Evolutionary conservation across 2,329 filamentous ascomycete species (phyloP).

Genomic region (Emergomyces orientalis): DNA sequence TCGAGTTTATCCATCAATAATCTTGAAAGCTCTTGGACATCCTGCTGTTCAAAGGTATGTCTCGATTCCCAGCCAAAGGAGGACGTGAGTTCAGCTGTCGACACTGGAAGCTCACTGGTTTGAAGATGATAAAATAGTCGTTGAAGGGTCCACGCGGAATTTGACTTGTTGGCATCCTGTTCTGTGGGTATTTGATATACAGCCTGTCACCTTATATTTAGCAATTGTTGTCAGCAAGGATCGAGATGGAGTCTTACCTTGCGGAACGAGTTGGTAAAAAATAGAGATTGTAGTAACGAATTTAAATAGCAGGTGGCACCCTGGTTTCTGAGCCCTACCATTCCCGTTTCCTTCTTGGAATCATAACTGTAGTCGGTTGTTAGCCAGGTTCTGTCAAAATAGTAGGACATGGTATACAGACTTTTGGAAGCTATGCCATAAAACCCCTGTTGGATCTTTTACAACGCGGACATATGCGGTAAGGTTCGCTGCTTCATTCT

Average conservation of each 20-base stretch:
- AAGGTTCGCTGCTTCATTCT: constrained; percentile 39
- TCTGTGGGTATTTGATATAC: constrained; percentile 96
- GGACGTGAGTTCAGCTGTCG: constrained; percentile 85
- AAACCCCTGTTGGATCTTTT: constrained; percentile 41
- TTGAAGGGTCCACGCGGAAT: constrained; percentile 90
- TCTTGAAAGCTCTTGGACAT: constrained; percentile 91
- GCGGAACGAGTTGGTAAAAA: constrained; percentile 85
- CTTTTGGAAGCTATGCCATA: constrained; percentile 42
- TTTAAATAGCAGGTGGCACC: constrained; percentile 87
- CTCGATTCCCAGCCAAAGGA: constrained; percentile 98
- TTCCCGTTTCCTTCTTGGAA: constrained; percentile 98
- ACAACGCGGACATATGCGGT: constrained; percentile 42
- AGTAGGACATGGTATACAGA: constrained; percentile 17
- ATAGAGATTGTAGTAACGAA: constrained; percentile 72
- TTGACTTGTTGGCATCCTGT: constrained; percentile 66
- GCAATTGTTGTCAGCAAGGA: neutral
- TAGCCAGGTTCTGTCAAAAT: constrained; percentile 30
- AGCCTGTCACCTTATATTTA: constrained; percentile 46
- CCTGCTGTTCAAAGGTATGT: constrained; percentile 97
- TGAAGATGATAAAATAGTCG: constrained; percentile 91
- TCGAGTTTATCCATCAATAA: constrained; percentile 97
- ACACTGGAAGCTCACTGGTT: constrained; percentile 71
- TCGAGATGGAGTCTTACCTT: constrained; percentile 49
- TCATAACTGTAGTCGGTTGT: constrained; percentile 57
- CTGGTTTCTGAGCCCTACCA: constrained; percentile 93